Percentiles rank a stretch among this genome's conserved stretches.
These are phyloP conservation scores for Sugiyamaella japonica DNA, from an alignment of 1,139 yeast species.

Conservation along the genomic window DNA sequence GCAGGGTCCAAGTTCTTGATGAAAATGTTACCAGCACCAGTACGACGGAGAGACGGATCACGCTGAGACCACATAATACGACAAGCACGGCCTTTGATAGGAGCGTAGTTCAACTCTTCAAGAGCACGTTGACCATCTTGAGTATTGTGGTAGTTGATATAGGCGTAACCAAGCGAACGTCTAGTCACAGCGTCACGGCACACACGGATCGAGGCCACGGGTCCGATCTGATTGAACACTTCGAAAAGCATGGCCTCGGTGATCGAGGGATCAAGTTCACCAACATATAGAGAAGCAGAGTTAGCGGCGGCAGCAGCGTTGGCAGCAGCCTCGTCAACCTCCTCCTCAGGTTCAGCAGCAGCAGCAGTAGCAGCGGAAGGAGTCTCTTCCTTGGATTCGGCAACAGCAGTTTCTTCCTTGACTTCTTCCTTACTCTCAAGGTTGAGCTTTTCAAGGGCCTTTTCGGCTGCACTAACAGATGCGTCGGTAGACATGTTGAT, in stretches of 20 bases:
- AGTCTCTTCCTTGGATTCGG: conserved; percentile 17
- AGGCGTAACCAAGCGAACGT: conserved; percentile 97
- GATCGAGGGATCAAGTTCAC: conserved; percentile 91
- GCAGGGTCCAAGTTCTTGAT: conserved; percentile 98
- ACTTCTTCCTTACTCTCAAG: conserved; percentile 33
- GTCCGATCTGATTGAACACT: conserved; percentile 92
- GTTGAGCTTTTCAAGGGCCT: conserved; percentile 43
- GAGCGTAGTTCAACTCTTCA: conserved; percentile 92
- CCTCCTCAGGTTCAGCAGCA: conserved; percentile 31
- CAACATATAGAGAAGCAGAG: conserved; percentile 92
- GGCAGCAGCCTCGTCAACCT: conserved; percentile 31
- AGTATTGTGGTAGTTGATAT: conserved; percentile 90
- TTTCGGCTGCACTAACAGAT: conserved; percentile 43
- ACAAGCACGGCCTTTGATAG: conserved; percentile 94
- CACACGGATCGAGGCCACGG: conserved; percentile 95
- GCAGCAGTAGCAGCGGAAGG: conserved; percentile 24
- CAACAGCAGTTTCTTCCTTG: conserved; percentile 20
- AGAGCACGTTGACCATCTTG: conserved; percentile 94
- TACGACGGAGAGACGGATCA: conserved; percentile 94
- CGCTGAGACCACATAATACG: conserved; percentile 99
- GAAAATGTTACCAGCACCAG: conserved; percentile 95
- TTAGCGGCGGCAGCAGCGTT: conserved; percentile 47
- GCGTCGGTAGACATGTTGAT: conserved; percentile 40
- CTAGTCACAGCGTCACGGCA: conserved; percentile 98
- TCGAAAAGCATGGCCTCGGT: conserved; percentile 95